phyloP scores from a whole-genome alignment of 805 yeast species.

The Cyberlindnera maritima region DNA sequence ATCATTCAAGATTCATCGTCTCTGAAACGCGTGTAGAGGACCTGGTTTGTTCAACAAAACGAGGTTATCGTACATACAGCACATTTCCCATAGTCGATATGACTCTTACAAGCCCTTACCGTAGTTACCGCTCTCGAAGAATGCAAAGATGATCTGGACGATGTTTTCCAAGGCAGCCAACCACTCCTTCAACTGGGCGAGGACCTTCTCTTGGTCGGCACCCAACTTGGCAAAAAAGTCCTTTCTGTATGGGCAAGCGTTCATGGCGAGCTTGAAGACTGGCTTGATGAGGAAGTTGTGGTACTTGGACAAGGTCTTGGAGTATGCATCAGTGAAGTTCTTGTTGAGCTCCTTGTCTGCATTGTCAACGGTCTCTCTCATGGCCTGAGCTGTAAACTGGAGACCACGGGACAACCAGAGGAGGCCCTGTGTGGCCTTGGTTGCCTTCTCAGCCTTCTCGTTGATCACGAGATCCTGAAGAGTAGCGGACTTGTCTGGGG shows the following conservation, averaged over 20 bases:
- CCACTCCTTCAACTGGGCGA: constrained; percentile 67
- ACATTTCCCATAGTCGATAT: too few relatives aligned
- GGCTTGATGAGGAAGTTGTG: constrained; percentile 84
- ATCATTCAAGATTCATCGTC: neutral
- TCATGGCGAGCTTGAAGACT: constrained; percentile 90
- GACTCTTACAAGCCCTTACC: constrained; percentile 72
- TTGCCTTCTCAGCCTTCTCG: constrained; percentile 61
- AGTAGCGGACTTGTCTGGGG: constrained; percentile 63
- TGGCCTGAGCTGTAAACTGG: constrained; percentile 86
- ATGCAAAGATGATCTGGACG: constrained; percentile 69
- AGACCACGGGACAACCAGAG: constrained; percentile 85
- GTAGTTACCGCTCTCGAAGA: constrained; percentile 76
- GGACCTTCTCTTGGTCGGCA: constrained; percentile 64
- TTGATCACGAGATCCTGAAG: constrained; percentile 74
- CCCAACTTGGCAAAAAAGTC: constrained; percentile 85
- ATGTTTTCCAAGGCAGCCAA: constrained; percentile 70
- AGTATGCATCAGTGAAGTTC: constrained; percentile 83
- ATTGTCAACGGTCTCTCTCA: constrained; percentile 71
- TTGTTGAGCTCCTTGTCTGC: constrained; percentile 62
- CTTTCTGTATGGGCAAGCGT: constrained; percentile 88
- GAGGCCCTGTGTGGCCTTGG: constrained; percentile 87
- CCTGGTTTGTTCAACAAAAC: neutral
- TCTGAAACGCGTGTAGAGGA: neutral
- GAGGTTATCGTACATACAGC: too few relatives aligned
- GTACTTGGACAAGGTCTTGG: constrained; percentile 74